Evolutionary conservation across 2,329 filamentous ascomycete genomes (phyloP).

Genomic region (Pseudogymnoascus sp.): DNA sequence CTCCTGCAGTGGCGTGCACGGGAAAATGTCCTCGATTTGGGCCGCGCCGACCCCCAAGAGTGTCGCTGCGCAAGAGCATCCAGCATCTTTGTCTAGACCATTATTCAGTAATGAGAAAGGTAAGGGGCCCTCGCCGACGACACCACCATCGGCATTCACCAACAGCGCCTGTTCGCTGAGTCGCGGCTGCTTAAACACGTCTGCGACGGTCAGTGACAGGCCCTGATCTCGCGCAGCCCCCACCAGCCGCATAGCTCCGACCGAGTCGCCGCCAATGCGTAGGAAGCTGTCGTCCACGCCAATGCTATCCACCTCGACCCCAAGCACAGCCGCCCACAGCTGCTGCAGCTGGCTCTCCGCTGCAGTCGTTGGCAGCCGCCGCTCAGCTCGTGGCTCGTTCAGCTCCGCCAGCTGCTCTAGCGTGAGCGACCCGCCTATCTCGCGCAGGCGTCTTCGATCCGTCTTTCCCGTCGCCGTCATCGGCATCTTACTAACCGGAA

Average conservation of each 20-base stretch:
- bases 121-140: not conserved
- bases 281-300: constrained; percentile 31
- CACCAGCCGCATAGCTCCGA: constrained; percentile 33
- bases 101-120: not conserved
- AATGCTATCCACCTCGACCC: not conserved
- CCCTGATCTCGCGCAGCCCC: constrained; percentile 20
- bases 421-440: not conserved
- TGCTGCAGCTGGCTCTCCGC: not conserved
- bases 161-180: no score
- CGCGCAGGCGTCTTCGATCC: constrained; percentile 20
- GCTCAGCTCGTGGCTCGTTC: not conserved
- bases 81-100: no score
- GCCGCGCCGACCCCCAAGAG: not conserved
- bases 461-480: constrained; percentile 24
- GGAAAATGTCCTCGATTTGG: constrained; percentile 29
- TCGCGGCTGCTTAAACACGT: constrained; percentile 27
- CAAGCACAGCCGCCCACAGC: not conserved
- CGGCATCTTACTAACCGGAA: constrained; percentile 24
- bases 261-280: constrained; percentile 26
- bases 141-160: not conserved
- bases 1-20: constrained; percentile 29
- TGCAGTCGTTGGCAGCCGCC: not conserved
- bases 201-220: constrained; percentile 31
- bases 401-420: not conserved
- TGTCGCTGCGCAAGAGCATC: not conserved